Base-by-base conservation (phyloP, 768 basidiomycete species). In the Tricholoma sp. region DNA sequence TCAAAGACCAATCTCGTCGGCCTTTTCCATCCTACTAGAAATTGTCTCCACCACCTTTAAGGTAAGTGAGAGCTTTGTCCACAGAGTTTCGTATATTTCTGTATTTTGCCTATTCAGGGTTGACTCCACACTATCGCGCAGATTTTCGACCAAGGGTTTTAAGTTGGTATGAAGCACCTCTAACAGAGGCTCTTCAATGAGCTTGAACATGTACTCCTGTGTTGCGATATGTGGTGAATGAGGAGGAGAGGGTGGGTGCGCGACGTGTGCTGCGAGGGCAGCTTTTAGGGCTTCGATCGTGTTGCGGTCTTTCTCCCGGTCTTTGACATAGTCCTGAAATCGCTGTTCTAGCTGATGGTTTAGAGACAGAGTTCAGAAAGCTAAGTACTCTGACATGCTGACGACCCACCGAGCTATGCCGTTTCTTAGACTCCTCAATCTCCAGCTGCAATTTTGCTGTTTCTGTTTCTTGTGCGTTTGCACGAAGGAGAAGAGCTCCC, bases 21-120 rank as follows among this genome's bases (percentile, higher is more conserved):
- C 37, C 13, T 34, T 50, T 20, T 57, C 60, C 2, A 65, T 39
- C 17, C 59, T 55, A 20, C 55, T 57, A 15, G 61, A 61, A 17
- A 66, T 57, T 2, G 57, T 55, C 48, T 66, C 61, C 2, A 64
- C 59, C 58, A 63, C 54, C 17, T 57, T 55, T 18, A 62, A 48
- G 0, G 61, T 65, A n/a, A 59, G 54, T 15, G 63, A 53, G 5
- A 68, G 55, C 45, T 66, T 67, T 0, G 50, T 53, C 63, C 67
- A 68, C n/a, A 73, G 32, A 1, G 62, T 58, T 29, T 61, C 62
- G 45, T 64, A 69, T 57, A 67, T 57, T 45, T 68, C 66, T 12
- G 49, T 47, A 32, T 68, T 65, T 37, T 63, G 63, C 12, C 53
- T 52, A 34, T 51, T 56, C 17, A 70, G 53, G 60, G 67, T 64